These are phyloP conservation scores for Kodamaea nitidulidarum DNA, from an alignment of 805 yeast genomes.

Conservation along the genomic window DNA sequence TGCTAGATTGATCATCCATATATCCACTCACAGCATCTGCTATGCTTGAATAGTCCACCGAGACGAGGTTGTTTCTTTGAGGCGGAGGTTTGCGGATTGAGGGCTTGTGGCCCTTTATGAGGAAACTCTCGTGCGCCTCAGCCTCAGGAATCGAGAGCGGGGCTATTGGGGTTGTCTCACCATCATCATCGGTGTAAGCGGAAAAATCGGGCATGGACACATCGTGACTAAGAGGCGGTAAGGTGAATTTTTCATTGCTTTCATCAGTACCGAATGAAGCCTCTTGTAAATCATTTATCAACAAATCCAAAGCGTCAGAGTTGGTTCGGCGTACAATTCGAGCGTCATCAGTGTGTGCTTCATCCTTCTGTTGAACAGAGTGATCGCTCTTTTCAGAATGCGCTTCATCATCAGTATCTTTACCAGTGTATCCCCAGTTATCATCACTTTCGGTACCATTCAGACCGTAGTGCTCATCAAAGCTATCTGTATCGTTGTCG, in stretches of 20 bases:
- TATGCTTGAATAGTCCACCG: constrained; percentile 26
- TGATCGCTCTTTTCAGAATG: too few relatives aligned
- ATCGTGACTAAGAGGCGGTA: constrained; percentile 11
- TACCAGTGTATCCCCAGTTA: constrained; percentile 28
- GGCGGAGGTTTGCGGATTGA: constrained; percentile 39
- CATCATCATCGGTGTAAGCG: constrained; percentile 13
- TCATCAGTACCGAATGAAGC: constrained; percentile 8
- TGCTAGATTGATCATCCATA: constrained; percentile 19
- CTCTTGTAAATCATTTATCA: constrained; percentile 34
- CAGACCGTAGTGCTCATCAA: too few relatives aligned
- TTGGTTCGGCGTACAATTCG: too few relatives aligned
- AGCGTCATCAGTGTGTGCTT: background rate
- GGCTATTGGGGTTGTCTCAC: constrained; percentile 21
- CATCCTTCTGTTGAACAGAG: too few relatives aligned
- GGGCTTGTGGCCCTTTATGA: constrained; percentile 24
- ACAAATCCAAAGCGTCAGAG: constrained; percentile 31
- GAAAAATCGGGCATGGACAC: constrained; percentile 29
- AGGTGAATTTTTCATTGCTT: background rate
- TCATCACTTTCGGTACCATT: constrained; percentile 1
- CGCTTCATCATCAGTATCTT: constrained; percentile 13
- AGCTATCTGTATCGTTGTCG: constrained; percentile 11
- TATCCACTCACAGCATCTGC: constrained; percentile 33
- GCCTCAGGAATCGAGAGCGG: constrained; percentile 21
- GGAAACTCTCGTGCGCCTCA: constrained; percentile 21
- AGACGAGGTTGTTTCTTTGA: constrained; percentile 17